phyloP scores from a whole-genome alignment of 345 rosid genomes.

The Sapria himalayana region DNA sequence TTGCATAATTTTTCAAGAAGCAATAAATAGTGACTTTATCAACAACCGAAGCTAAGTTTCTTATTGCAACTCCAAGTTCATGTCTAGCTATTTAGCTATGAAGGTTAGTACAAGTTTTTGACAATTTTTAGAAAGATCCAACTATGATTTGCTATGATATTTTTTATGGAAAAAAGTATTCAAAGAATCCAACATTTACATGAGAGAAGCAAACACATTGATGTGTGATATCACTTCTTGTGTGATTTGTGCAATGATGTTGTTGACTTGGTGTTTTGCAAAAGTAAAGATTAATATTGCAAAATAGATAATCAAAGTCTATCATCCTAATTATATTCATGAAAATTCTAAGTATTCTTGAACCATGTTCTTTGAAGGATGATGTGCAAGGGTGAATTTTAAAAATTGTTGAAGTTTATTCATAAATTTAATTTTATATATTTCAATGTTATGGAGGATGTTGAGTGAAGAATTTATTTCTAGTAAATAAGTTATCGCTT shows the following conservation, averaged over 20 bases:
- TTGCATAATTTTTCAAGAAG: neutral
- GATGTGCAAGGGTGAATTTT: no score
- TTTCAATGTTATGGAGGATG: no score
- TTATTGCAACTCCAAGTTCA: neutral
- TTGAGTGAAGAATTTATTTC: no score
- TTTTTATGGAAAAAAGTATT: no score
- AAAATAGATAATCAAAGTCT: neutral
- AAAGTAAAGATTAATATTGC: neutral
- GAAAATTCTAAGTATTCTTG: neutral
- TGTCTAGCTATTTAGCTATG: neutral
- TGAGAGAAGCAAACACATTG: no score
- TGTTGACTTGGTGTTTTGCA: neutral
- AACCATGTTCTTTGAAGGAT: neutral
- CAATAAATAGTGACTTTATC: neutral
- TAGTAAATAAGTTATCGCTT: no score
- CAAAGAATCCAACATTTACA: no score
- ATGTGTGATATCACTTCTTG: neutral
- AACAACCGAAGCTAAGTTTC: neutral
- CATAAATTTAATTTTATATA: no score
- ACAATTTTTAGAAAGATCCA: neutral
- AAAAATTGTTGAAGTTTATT: no score
- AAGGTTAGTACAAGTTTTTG: neutral
- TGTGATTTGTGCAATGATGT: no score
- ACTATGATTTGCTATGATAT: no score
- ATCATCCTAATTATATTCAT: neutral